phyloP scores from a whole-genome alignment of 2,329 filamentous ascomycete genomes.

The Microdochium bolleyi region DNA sequence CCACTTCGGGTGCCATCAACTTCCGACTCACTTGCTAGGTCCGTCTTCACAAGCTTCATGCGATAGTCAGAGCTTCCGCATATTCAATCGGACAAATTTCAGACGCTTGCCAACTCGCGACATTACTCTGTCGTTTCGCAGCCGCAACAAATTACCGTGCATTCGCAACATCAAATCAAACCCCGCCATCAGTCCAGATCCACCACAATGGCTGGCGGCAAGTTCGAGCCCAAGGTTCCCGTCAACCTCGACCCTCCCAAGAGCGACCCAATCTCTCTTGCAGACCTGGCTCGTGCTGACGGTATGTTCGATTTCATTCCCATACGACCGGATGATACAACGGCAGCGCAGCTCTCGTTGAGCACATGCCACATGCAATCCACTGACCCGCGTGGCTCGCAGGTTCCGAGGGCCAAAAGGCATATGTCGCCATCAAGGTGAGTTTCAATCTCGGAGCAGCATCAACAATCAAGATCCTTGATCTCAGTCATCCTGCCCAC shows the following conservation, averaged over 20 bases:
- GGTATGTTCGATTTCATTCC: constrained; percentile 46
- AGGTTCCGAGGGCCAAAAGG: constrained; percentile 59
- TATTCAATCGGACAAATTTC: not conserved
- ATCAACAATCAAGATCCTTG: too few relatives aligned
- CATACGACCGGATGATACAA: not conserved
- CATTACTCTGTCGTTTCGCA: not conserved
- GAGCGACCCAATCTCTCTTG: constrained; percentile 73
- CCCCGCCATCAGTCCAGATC: constrained; percentile 7
- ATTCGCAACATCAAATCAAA: not conserved
- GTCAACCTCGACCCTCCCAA: constrained; percentile 78
- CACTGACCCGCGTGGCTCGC: constrained; percentile 10
- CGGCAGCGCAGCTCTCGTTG: not conserved
- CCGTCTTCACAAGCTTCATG: not conserved
- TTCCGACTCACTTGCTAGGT: not conserved
- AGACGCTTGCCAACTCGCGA: not conserved
- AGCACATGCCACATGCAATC: not conserved
- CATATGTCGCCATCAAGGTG: constrained; percentile 66
- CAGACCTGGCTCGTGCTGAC: constrained; percentile 73
- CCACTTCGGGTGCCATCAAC: not conserved
- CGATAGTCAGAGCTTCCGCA: not conserved
- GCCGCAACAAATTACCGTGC: constrained; percentile 1
- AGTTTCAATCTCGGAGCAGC: too few relatives aligned
- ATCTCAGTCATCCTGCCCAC: too few relatives aligned
- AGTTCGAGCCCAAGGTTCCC: constrained; percentile 71
- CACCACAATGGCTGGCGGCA: constrained; percentile 31